Conservation (phyloP, 2,329 filamentous ascomycete genomes). For the Zymoseptoria passerinii region DNA sequence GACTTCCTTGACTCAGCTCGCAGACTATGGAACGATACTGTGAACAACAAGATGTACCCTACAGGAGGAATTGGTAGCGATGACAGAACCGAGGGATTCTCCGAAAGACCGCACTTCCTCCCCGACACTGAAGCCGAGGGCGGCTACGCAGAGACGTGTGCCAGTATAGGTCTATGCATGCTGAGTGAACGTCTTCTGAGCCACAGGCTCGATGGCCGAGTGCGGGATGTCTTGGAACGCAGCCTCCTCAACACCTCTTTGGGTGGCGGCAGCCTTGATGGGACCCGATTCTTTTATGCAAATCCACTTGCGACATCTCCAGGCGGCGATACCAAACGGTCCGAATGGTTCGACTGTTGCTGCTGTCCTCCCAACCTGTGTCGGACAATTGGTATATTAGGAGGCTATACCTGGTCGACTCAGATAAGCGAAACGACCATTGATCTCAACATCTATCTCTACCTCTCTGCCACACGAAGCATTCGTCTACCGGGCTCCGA, state of each 20-base stretch:
- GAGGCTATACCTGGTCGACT: slow-evolving; percentile 3
- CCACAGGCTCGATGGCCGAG: neutral
- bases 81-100: neutral
- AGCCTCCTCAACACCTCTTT: slow-evolving; percentile 1
- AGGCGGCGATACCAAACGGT: neutral
- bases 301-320: neutral
- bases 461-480: neutral
- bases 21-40: slow-evolving; percentile 3
- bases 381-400: neutral
- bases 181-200: slow-evolving; percentile 1
- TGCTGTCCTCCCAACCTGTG: slow-evolving; percentile 4
- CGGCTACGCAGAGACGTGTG: slow-evolving; percentile 3
- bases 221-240: slow-evolving; percentile 2
- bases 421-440: neutral
- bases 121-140: slow-evolving; percentile 2
- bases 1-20: neutral
- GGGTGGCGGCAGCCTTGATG: neutral
- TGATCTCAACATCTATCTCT: slow-evolving; percentile 1
- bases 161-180: slow-evolving; percentile 3
- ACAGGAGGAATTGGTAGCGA: slow-evolving; percentile 3
- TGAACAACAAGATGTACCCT: slow-evolving; percentile 2
- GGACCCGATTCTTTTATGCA: slow-evolving; percentile 1
- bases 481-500: neutral
- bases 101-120: slow-evolving; percentile 1
- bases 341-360: slow-evolving; percentile 1